These are phyloP conservation scores for Tulasnella sp. DNA, from an alignment of 768 basidiomycete species.

Conservation along the genomic window DNA sequence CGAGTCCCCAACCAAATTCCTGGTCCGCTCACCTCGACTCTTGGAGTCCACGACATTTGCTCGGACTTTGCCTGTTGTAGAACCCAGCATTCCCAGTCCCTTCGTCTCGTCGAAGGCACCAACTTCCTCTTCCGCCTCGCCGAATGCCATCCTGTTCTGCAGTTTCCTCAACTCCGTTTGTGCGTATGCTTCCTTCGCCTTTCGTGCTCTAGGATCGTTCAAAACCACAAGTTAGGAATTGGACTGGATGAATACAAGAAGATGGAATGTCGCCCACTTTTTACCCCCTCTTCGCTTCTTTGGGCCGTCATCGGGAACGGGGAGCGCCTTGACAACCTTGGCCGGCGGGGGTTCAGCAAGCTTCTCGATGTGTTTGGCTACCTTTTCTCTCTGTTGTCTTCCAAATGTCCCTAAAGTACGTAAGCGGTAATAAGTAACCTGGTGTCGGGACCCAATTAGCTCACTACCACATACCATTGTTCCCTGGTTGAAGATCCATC, in stretches of 20 bases:
- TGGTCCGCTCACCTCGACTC: no score
- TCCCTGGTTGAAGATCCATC: conserved; percentile 83
- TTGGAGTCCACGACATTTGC: conserved; percentile 84
- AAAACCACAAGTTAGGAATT: conserved; percentile 15
- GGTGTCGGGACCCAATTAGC: background rate
- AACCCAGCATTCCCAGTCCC: conserved; percentile 94
- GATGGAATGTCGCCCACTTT: conserved; percentile 50
- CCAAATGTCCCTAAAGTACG: conserved; percentile 58
- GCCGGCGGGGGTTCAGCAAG: conserved; percentile 90
- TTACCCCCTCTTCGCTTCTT: conserved; percentile 96
- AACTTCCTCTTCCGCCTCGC: conserved; percentile 91
- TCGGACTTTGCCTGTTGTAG: conserved; percentile 77
- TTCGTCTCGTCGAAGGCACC: conserved; percentile 97
- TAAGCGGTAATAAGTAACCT: no score
- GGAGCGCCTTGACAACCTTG: conserved; percentile 89
- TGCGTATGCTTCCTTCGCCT: conserved; percentile 97
- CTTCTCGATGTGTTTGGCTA: conserved; percentile 89
- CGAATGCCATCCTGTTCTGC: conserved; percentile 95
- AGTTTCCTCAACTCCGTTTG: conserved; percentile 95
- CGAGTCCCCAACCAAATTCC: no score
- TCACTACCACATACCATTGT: conserved; percentile 59
- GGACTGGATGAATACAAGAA: background rate
- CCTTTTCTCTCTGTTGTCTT: conserved; percentile 69
- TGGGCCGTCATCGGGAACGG: conserved; percentile 90
- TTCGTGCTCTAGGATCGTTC: conserved; percentile 64